These are phyloP conservation scores for Apiotrichum siamense DNA, from an alignment of 1,284 basidiomycete genomes.

Conservation along the genomic window DNA sequence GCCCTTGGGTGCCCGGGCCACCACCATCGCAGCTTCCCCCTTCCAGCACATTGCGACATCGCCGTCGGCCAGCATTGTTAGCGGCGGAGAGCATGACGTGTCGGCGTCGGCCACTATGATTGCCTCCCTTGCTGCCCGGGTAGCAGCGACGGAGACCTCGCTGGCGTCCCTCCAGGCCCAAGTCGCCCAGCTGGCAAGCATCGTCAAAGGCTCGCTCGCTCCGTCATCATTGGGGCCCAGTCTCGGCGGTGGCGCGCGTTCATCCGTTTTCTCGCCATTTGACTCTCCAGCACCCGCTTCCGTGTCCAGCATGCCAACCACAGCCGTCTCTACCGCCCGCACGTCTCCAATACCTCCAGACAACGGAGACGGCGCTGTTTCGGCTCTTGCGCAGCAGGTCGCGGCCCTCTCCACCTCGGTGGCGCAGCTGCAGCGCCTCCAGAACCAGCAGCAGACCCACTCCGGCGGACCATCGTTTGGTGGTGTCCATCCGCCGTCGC, in stretches of 20 bases:
- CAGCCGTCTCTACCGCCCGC: background rate
- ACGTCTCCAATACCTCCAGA: constrained; percentile 3
- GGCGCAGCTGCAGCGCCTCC: constrained; percentile 57
- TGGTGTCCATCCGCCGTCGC: background rate
- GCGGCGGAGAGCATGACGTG: background rate
- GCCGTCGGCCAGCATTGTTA: background rate
- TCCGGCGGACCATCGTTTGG: background rate
- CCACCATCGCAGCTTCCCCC: background rate
- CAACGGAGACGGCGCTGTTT: constrained; percentile 39
- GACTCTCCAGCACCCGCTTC: constrained; percentile 11
- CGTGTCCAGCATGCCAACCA: background rate
- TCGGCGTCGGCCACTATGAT: constrained; percentile 11
- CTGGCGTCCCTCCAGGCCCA: constrained; percentile 32
- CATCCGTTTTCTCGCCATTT: constrained; percentile 17
- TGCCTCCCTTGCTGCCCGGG: constrained; percentile 28
- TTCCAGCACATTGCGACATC: background rate
- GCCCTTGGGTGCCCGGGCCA: background rate
- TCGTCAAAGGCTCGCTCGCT: constrained; percentile 19
- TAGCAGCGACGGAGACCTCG: constrained; percentile 33
- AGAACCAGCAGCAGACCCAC: constrained; percentile 15
- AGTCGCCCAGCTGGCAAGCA: constrained; percentile 26
- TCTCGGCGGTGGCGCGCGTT: too few species aligned
- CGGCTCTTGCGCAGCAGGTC: constrained; percentile 68
- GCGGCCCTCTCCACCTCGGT: constrained; percentile 79
- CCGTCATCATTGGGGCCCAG: background rate